Evolutionary conservation across 2,329 filamentous ascomycete species (phyloP).

Genomic region (Lojkania enalia): DNA sequence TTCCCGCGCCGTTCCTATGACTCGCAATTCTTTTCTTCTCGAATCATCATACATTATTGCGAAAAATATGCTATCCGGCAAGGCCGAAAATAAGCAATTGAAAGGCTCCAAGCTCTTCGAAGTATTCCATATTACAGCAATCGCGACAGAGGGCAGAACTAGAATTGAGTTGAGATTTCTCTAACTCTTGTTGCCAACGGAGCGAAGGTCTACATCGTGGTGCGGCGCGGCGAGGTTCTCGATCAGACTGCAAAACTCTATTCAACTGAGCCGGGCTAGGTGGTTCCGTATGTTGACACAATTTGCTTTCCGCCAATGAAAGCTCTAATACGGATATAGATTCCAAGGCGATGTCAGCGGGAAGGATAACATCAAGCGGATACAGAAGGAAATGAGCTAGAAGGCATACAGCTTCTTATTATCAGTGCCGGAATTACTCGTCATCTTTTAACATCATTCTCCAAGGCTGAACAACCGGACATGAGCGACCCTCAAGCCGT

Average conservation of each 20-base stretch:
- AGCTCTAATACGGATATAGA: constrained; percentile 16
- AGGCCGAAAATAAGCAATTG: constrained; percentile 45
- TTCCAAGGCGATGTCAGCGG: constrained; percentile 54
- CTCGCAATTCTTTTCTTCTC: constrained; percentile 14
- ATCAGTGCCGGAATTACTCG: constrained; percentile 59
- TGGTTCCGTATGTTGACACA: constrained; percentile 48
- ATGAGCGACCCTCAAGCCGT: constrained; percentile 50
- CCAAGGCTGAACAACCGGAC: constrained; percentile 53
- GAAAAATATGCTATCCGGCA: constrained; percentile 39
- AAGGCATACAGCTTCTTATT: constrained; percentile 58
- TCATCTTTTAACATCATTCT: constrained; percentile 57
- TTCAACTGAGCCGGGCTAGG: constrained; percentile 50
- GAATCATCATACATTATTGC: constrained; percentile 23
- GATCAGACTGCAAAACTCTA: constrained; percentile 53
- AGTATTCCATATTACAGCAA: constrained; percentile 50
- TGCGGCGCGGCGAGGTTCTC: constrained; percentile 37
- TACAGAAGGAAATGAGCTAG: constrained; percentile 53
- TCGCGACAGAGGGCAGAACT: constrained; percentile 52
- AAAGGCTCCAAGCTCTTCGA: constrained; percentile 50
- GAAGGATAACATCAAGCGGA: constrained; percentile 53
- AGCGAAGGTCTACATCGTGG: constrained; percentile 53
- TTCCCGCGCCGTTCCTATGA: constrained; percentile 19
- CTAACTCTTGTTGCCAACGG: constrained; percentile 66
- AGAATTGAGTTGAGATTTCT: constrained; percentile 64
- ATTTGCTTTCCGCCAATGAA: background rate